Percentiles rank a stretch among this genome's conserved stretches.
phyloP scores from a whole-genome alignment of 179 eudicot species.

The Heliamphora pulchella region DNA sequence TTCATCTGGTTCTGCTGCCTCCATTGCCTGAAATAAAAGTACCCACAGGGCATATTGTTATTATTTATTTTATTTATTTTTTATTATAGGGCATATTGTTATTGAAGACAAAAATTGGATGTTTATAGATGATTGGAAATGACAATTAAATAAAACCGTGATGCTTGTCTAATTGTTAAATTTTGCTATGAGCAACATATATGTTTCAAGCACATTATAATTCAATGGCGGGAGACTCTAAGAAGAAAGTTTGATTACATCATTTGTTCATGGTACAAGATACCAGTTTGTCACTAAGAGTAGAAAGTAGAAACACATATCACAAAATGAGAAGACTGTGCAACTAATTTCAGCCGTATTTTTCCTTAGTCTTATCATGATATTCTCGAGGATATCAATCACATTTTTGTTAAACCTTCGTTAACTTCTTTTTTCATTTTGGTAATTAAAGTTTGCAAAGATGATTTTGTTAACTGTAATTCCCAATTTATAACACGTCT shows the following conservation, averaged over 20 bases:
- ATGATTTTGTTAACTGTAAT: background rate
- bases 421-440: background rate
- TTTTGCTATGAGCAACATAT: background rate
- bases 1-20: conserved; percentile 50
- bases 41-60: background rate
- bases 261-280: background rate
- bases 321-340: background rate
- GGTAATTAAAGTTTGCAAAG: background rate
- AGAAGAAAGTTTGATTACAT: background rate
- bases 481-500: background rate
- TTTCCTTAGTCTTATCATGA: background rate
- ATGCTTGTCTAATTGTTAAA: background rate
- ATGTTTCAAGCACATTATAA: background rate
- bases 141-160: too few species aligned
- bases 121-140: background rate
- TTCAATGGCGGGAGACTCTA: too few species aligned
- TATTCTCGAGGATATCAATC: background rate
- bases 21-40: conserved; percentile 29
- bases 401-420: background rate
- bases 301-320: background rate
- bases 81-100: too few species aligned
- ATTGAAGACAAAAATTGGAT: background rate
- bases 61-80: too few species aligned
- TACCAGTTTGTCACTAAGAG: too few species aligned
- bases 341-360: background rate